Conservation (phyloP, 1,139 yeast species). For the Protomyces pachydermus region DNA sequence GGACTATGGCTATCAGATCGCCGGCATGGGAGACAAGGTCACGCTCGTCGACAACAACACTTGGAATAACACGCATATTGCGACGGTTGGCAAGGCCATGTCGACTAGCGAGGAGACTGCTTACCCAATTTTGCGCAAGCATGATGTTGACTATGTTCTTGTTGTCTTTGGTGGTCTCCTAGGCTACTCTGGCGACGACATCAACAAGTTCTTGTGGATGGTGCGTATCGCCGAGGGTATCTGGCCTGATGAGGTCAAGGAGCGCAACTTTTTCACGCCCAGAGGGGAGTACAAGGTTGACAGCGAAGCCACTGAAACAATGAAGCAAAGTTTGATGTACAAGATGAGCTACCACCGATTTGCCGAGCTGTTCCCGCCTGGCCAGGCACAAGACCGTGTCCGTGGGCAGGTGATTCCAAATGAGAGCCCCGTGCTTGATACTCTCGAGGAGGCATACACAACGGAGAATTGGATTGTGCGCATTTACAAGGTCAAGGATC, state of each 20-base stretch:
- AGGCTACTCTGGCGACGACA: slow-evolving; percentile 94
- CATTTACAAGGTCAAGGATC: slow-evolving; percentile 85
- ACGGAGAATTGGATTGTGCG: slow-evolving; percentile 96
- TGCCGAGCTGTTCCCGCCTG: slow-evolving; percentile 65
- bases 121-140: slow-evolving; percentile 78
- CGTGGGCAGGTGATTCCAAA: slow-evolving; percentile 68
- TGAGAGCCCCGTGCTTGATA: slow-evolving; percentile 30
- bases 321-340: slow-evolving; percentile 88
- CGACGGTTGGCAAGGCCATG: slow-evolving; percentile 99
- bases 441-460: slow-evolving; percentile 81
- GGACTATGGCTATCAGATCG: slow-evolving; percentile 99
- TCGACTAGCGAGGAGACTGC: slow-evolving; percentile 82
- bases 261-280: slow-evolving; percentile 75
- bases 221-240: slow-evolving; percentile 97
- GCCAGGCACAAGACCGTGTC: slow-evolving; percentile 75
- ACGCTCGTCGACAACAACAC: slow-evolving; percentile 98
- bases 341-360: slow-evolving; percentile 83
- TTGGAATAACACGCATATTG: slow-evolving; percentile 99
- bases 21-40: slow-evolving; percentile 99
- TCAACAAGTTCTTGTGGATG: slow-evolving; percentile 98
- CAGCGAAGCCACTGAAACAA: slow-evolving; percentile 68
- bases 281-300: slow-evolving; percentile 88
- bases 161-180: slow-evolving; percentile 91
- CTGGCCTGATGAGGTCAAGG: slow-evolving; percentile 96
- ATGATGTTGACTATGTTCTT: slow-evolving; percentile 91